phyloP scores from a whole-genome alignment of 495 filamentous ascomycete genomes.

The Staphylotrichum longicolle region DNA sequence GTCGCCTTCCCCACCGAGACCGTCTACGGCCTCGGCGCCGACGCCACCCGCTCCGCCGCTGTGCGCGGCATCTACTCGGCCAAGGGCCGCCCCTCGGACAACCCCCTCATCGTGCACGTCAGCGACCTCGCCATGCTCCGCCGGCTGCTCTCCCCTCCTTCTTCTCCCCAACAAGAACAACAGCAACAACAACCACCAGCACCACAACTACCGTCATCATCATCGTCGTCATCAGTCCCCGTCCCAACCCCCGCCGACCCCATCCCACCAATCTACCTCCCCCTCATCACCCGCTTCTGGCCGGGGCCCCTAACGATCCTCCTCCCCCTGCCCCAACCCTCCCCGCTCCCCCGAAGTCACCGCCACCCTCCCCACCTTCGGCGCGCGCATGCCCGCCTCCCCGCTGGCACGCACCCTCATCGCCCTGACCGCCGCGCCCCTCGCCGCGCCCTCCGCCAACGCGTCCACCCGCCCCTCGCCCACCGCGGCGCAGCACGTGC shows the following conservation, averaged over 20 bases:
- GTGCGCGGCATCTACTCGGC: constrained; percentile 89
- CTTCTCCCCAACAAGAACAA: background rate
- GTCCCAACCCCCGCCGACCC: constrained; percentile 27
- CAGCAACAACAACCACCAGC: background rate
- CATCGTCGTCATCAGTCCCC: too few species aligned
- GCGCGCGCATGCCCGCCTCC: constrained; percentile 82
- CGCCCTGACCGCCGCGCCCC: constrained; percentile 65
- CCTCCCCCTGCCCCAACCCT: constrained; percentile 68
- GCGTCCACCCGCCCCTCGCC: constrained; percentile 89
- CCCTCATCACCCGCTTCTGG: constrained; percentile 85
- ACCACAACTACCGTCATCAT: too few species aligned
- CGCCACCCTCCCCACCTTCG: constrained; percentile 77
- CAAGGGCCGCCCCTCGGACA: constrained; percentile 88
- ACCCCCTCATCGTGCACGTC: constrained; percentile 92
- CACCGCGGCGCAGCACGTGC: constrained; percentile 83
- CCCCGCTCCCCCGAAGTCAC: constrained; percentile 80
- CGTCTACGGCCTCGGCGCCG: constrained; percentile 93
- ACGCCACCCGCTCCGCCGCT: constrained; percentile 70
- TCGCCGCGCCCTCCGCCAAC: constrained; percentile 95
- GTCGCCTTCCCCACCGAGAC: constrained; percentile 98
- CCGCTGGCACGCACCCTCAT: constrained; percentile 85
- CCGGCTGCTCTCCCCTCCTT: constrained; percentile 46
- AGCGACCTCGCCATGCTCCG: constrained; percentile 77
- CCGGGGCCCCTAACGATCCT: constrained; percentile 93
- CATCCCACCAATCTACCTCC: constrained; percentile 79